Evolutionary conservation across 768 basidiomycete species (phyloP), one percentile per base, ranked within the genome.

Genomic region (Lentinus tigrinus): DNA sequence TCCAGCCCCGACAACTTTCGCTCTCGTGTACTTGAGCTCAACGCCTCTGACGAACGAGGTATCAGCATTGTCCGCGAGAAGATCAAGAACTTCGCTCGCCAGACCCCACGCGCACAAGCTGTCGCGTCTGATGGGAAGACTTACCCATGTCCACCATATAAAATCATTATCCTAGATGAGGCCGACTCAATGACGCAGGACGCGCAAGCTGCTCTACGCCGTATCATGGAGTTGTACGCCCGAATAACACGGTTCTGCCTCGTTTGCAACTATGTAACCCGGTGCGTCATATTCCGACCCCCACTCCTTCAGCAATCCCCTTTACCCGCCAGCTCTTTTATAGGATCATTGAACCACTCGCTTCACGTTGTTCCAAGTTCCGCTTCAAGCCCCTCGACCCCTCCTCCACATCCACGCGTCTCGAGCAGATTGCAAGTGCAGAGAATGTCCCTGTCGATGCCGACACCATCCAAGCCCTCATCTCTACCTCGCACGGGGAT

Each of bases 101-200:
- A 94, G 71, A 93, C 92, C 23, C 92, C 92, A 36, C 84, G 89
- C 58, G 91, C 90, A n/a, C 85, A 89, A 69, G 72, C 81, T 14
- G 67, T 68, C 10, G 77, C 87, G n/a, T 88, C 88, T 0, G 89
- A 92, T 62, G 87, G 86, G 23, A 90, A 90, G 68, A 81, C 78
- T 42, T 98, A 98, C 69, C 96, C 95, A 43, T 96, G 92, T 70
- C 97, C 97, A 14, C 97, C 97, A 0, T 99, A 93, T 79, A 99
- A 99, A 72, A 96, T 99, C 63, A 89, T 99, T 69, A 98, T 99
- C 61, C 84, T 99, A 24, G 97, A 99, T 67, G 97, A 99, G 74
- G 97, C 97, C 21, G 97, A 99, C 72, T 96, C 94, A 5, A 99
- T 99, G 97, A 99, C 97, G 5, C 96, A 98, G 75, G 97, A 99